These are phyloP conservation scores for Homolaphlyctis polyrhiza DNA, from an alignment of 371 early-diverging fungal species.

Conservation along the genomic window DNA sequence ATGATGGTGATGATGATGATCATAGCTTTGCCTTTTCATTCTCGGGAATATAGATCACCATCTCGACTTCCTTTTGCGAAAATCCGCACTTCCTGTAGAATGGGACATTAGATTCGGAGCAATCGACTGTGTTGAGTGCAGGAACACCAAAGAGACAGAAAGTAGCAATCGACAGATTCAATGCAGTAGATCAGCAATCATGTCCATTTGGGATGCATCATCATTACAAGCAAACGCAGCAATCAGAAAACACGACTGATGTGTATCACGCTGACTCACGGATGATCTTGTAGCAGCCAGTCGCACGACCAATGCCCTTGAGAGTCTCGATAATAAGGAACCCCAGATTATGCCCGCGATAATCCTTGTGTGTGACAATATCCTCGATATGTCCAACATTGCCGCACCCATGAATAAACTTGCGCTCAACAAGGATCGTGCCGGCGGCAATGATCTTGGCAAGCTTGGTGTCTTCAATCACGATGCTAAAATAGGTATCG, in stretches of 20 bases:
- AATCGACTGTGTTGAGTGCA: constrained; percentile 86
- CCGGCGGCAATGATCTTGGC: constrained; percentile 83
- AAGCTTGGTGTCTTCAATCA: constrained; percentile 71
- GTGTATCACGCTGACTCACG: neutral
- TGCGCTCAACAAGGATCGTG: constrained; percentile 92
- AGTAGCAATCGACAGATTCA: no score
- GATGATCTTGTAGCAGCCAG: constrained; percentile 49
- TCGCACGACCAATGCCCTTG: constrained; percentile 44
- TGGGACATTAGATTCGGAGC: constrained; percentile 73
- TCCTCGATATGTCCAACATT: constrained; percentile 68
- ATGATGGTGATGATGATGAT: neutral
- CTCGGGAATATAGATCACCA: constrained; percentile 62
- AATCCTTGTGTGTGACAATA: constrained; percentile 89
- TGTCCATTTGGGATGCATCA: no score
- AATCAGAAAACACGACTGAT: neutral
- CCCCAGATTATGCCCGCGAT: constrained; percentile 86
- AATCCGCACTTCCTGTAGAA: constrained; percentile 95
- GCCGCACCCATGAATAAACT: constrained; percentile 88
- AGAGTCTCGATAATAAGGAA: constrained; percentile 47
- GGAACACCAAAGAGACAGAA: constrained; percentile 65
- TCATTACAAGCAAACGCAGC: no score
- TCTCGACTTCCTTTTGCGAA: constrained; percentile 73
- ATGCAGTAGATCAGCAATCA: no score
- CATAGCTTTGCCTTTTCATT: constrained; percentile 20
- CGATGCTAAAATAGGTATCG: constrained; percentile 74